A percentile compares a stretch with the other conserved stretches of the same genome.
Evolutionary conservation across 306 rosid genomes (phyloP).

Genomic region (Hippophae gyantsensis): DNA sequence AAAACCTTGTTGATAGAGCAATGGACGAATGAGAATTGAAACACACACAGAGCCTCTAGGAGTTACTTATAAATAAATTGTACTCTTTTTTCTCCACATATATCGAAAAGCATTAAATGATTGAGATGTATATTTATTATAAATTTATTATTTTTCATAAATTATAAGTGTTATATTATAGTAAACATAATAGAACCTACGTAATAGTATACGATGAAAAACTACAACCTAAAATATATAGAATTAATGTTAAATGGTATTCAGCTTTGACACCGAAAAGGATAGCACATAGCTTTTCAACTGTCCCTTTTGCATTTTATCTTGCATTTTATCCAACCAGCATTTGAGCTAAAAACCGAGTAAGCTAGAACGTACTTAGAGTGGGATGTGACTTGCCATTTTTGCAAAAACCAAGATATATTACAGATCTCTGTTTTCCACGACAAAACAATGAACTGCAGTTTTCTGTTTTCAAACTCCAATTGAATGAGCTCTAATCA

Average conservation of each 20-base stretch:
- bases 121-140: neutral
- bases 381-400: conserved; percentile 47
- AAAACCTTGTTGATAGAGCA: conserved; percentile 29
- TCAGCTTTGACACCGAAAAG: conserved; percentile 18
- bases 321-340: neutral
- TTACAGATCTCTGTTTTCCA: neutral
- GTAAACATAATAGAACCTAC: no score
- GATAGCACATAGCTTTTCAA: conserved; percentile 8
- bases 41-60: conserved; percentile 7
- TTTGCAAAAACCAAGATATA: conserved; percentile 36
- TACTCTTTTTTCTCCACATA: conserved; percentile 5
- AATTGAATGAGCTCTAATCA: conserved; percentile 16
- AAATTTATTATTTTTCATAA: no score
- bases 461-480: conserved; percentile 1
- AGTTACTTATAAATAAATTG: conserved; percentile 17
- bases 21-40: conserved; percentile 36
- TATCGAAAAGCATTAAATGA: conserved; percentile 24
- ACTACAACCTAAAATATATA: no score
- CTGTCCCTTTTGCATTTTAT: conserved; percentile 18
- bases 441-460: no score
- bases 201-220: no score
- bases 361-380: conserved; percentile 21
- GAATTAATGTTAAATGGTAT: conserved; percentile 9
- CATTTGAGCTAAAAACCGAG: conserved; percentile 7
- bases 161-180: no score